These are phyloP conservation scores for Ustilago sp. DNA, from an alignment of 1,284 basidiomycete species.

Conservation along the genomic window DNA sequence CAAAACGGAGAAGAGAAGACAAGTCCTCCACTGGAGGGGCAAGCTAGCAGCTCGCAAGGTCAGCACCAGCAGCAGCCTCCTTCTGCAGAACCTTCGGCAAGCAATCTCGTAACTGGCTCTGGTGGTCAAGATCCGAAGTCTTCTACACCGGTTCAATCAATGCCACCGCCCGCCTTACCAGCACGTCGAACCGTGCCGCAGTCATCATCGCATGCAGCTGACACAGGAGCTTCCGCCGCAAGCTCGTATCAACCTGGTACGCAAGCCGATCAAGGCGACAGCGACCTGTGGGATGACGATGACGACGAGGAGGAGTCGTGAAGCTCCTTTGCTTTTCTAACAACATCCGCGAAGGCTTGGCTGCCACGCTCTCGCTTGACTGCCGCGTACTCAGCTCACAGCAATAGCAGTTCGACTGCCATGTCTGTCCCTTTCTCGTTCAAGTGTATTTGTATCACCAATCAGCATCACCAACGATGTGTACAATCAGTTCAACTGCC, in stretches of 20 bases:
- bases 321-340: background rate
- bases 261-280: conserved; percentile 31
- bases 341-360: background rate
- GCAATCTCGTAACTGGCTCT: background rate
- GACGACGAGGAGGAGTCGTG: conserved; percentile 10
- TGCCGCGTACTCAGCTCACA: background rate
- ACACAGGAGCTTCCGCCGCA: background rate
- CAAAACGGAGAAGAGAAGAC: conserved; percentile 2
- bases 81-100: background rate
- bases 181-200: conserved; percentile 22
- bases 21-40: conserved; percentile 18
- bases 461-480: background rate
- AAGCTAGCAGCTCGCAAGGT: conserved; percentile 28
- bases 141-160: conserved; percentile 19
- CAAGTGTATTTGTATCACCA: background rate
- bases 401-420: background rate
- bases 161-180: conserved; percentile 44
- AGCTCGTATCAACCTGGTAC: background rate
- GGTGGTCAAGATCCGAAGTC: conserved; percentile 2
- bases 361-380: background rate
- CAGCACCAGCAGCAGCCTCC: background rate
- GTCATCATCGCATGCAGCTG: background rate
- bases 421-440: background rate
- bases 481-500: background rate
- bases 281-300: conserved; percentile 52